Percentiles rank a stretch among this genome's conserved stretches.
Conservation (phyloP, 2,329 filamentous ascomycete species). For the Fonsecaea pedrosoi region DNA sequence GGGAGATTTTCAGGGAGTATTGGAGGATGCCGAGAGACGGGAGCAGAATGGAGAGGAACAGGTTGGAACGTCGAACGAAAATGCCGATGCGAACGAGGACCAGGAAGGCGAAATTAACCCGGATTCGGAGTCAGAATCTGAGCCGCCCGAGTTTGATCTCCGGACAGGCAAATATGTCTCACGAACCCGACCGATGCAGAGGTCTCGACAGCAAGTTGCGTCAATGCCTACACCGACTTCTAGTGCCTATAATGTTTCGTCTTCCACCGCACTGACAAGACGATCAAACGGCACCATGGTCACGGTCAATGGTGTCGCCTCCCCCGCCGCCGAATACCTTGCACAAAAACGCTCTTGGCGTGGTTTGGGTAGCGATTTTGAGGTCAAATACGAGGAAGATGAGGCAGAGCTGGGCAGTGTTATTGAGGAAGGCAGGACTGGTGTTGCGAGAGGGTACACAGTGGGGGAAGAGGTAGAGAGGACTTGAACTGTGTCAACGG, state of each 20-base stretch:
- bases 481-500: constrained; percentile 19
- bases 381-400: constrained; percentile 65
- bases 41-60: constrained; percentile 14
- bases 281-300: constrained; percentile 72
- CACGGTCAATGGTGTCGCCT: constrained; percentile 82
- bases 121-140: constrained; percentile 69
- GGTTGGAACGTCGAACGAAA: constrained; percentile 17
- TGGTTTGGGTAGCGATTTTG: constrained; percentile 86
- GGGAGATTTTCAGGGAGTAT: constrained; percentile 78
- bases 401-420: constrained; percentile 60
- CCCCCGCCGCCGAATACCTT: constrained; percentile 88
- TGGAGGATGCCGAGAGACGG: constrained; percentile 47
- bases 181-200: constrained; percentile 63
- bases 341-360: constrained; percentile 86
- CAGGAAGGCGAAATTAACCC: constrained; percentile 40
- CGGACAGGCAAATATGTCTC: constrained; percentile 84
- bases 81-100: constrained; percentile 41
- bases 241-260: constrained; percentile 25
- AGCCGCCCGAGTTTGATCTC: constrained; percentile 87
- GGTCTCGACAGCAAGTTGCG: constrained; percentile 39
- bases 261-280: constrained; percentile 65
- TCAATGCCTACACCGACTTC: neutral
- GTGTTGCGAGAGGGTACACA: constrained; percentile 86
- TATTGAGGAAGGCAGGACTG: constrained; percentile 84
- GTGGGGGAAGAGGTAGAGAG: constrained; percentile 59